Evolutionary conservation across 805 yeast genomes (phyloP), one percentile per base, ranked within the genome.

Genomic region (Suhomyces vadensis): DNA sequence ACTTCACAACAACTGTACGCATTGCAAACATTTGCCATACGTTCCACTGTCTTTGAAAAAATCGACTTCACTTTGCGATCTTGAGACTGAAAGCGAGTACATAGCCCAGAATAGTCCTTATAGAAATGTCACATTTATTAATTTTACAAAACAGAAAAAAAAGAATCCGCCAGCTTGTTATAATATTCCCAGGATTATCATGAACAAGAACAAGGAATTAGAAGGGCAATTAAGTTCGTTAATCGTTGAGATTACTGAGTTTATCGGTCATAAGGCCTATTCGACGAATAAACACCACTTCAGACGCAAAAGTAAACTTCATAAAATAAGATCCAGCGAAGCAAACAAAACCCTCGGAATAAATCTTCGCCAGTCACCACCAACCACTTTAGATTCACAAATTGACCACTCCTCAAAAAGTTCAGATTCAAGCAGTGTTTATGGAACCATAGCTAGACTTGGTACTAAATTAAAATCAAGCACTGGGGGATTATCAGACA

Each of bases 1-100:
- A 20, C 20, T 27, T 10, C 5, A 29, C 3, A 6, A 14, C 20
- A 31, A 23, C 13, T 47, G 50, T 35, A 6, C 37, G 6, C 36
- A 35, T 20, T 47, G 50, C 29, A 29, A 24, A 17, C 24, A 41
- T 20, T 31, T 47, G 22, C 50, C 53, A 9, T 44, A 47, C 16
- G 35, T 47, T 9, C 39, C 38, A 17, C 51, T 47, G 53, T 24
- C 31, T 13, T 37, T 31, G 45, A 31, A 23, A 22, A 24, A n/a
- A n/a, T n/a, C n/a, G n/a, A n/a, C n/a, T n/a, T n/a, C n/a, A n/a
- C n/a, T n/a, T n/a, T n/a, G n/a, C n/a, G n/a, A n/a, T n/a, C n/a
- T n/a, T n/a, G n/a, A n/a, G n/a, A n/a, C n/a, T n/a, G n/a, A n/a
- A n/a, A n/a, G n/a, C n/a, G n/a, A n/a, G n/a, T n/a, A n/a, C n/a